Evolutionary conservation across 176 grass and related monocot genomes (phyloP).

Genomic region (Themeda triandra): DNA sequence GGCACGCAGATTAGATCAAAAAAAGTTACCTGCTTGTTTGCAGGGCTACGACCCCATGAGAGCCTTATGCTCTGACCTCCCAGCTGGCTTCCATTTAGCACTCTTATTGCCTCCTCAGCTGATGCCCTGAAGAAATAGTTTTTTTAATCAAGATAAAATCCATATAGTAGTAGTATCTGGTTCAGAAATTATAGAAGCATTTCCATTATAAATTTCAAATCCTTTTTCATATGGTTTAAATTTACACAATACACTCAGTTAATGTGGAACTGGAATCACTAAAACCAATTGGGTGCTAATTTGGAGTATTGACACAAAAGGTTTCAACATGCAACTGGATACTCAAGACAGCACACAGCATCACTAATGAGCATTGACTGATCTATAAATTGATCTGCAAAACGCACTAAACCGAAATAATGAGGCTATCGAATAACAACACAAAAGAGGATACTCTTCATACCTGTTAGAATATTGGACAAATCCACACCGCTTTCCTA

Average conservation of each 20-base stretch:
- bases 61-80: slow-evolving; percentile 57
- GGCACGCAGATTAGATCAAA: neutral
- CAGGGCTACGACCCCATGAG: slow-evolving; percentile 59
- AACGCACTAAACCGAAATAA: neutral
- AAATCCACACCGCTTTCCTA: slow-evolving; percentile 61
- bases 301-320: neutral
- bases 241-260: neutral
- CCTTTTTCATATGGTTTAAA: neutral
- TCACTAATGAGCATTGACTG: neutral
- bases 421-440: neutral
- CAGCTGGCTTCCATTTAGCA: slow-evolving; percentile 42
- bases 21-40: slow-evolving; percentile 45
- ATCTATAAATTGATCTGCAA: neutral
- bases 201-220: neutral
- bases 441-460: neutral
- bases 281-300: neutral
- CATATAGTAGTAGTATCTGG: neutral
- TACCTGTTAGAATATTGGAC: slow-evolving; percentile 59
- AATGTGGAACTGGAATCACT: neutral
- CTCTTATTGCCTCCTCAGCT: slow-evolving; percentile 44
- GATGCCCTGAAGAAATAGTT: slow-evolving; percentile 20
- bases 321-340: neutral
- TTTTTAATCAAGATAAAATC: neutral
- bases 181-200: neutral
- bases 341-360: neutral